phyloP scores from a whole-genome alignment of 108 stramenopile species.

The Skeletonema grethae region DNA sequence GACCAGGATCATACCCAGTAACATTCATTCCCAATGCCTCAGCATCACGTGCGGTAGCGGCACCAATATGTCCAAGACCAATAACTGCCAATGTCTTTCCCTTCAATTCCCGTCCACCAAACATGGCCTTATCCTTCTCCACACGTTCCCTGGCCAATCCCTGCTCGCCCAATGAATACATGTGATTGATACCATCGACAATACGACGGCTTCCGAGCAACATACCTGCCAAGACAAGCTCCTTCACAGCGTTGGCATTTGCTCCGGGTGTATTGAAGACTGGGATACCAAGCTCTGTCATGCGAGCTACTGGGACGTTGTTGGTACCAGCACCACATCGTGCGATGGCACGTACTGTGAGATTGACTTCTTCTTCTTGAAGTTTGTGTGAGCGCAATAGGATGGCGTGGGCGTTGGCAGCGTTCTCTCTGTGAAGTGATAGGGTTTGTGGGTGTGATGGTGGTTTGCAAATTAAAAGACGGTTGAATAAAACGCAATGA shows the following conservation, averaged over 20 bases:
- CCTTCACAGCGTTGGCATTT: constrained; percentile 95
- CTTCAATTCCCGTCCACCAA: constrained; percentile 89
- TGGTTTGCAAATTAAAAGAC: background rate
- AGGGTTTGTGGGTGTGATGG: background rate
- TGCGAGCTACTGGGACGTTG: constrained; percentile 91
- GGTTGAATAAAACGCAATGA: background rate
- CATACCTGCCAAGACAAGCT: constrained; percentile 90
- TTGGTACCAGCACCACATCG: constrained; percentile 96
- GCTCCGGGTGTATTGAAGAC: constrained; percentile 98
- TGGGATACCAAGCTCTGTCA: constrained; percentile 94
- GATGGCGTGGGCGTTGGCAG: constrained; percentile 83
- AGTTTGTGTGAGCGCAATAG: constrained; percentile 90
- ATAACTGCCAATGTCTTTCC: constrained; percentile 95
- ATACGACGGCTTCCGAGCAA: constrained; percentile 80
- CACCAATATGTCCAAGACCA: constrained; percentile 94
- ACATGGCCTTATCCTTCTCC: constrained; percentile 93
- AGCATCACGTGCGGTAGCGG: constrained; percentile 89
- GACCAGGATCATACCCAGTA: constrained; percentile 93
- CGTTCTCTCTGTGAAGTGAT: constrained; percentile 14
- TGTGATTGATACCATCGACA: constrained; percentile 88
- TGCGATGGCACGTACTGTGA: constrained; percentile 88
- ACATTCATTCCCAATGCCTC: constrained; percentile 86
- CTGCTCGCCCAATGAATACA: constrained; percentile 81
- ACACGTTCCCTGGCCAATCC: constrained; percentile 85
- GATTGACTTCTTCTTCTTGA: constrained; percentile 80